Evolutionary conservation across 495 filamentous ascomycete species (phyloP), one percentile per base, ranked within the genome.

Genomic region (Neurospora sp.): DNA sequence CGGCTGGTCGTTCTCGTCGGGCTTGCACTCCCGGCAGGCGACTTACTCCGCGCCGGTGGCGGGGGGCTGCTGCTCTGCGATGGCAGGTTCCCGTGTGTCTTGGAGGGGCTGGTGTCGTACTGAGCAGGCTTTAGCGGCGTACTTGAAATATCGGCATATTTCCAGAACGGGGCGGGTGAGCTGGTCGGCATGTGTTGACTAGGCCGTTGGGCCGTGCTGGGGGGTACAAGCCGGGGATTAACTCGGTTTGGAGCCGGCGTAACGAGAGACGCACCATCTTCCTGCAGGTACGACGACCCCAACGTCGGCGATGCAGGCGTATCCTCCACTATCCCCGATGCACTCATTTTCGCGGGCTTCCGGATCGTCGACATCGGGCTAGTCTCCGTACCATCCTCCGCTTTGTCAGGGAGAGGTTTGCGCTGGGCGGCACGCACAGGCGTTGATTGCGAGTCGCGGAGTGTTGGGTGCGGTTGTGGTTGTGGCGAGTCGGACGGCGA

Each of bases 101-200:
- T 84, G 70, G 83, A 81, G 71, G 88, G 83, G 78, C 87, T 85
- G 59, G 85, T 42, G 75, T 89, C 84, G 76, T 74, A 86, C 81
- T 91, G 89, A 65, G 85, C 83, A 1, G 88, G 85, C 72, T 88
- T 87, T 3, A 91, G 89, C 44, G 94, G 94, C 1, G 94, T 97
- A 81, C 89, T 94, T 12, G 90, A 89, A 71, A 90, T 85, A 74
- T 90, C 89, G 39, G 87, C 89, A 78, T 91, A 96, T 77, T 93
- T 96, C 95, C 95, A 98, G 83, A 98, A 98, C 22, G 95, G 94
- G n/a, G 96, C 96, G 0, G 96, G 96, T 27, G 92, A 96, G 78
- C 92, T 95, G 78, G 95, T 94, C 20, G 94, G 93, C 89, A 98
- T 94, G 82, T 94, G 96, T 79, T 95, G 93, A 76, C 93, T 97